Percentiles rank a stretch among this genome's conserved stretches.
These are phyloP conservation scores for Aspergillus quadrilineatus DNA, from an alignment of 2,329 filamentous ascomycete species.

Conservation along the genomic window DNA sequence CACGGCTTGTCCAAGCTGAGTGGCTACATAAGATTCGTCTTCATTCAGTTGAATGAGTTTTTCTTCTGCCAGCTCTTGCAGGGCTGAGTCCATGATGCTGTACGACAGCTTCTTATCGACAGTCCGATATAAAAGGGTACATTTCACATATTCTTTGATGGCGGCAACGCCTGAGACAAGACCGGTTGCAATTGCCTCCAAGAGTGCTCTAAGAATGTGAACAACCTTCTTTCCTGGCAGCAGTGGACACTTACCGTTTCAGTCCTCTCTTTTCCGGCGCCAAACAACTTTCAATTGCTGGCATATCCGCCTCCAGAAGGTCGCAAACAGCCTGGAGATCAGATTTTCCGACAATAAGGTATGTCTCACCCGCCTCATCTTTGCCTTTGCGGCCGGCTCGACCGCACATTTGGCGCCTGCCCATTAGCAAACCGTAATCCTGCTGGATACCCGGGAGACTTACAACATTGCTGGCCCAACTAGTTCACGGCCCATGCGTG, in stretches of 20 bases:
- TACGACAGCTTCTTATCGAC: constrained; percentile 52
- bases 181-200: constrained; percentile 69
- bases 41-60: constrained; percentile 56
- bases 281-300: constrained; percentile 67
- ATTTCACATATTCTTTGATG: constrained; percentile 66
- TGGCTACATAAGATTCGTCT: constrained; percentile 58
- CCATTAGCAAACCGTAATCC: constrained; percentile 22
- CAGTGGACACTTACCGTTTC: constrained; percentile 53
- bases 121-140: constrained; percentile 65
- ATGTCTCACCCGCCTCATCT: constrained; percentile 74
- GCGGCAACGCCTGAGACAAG: constrained; percentile 65
- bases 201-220: constrained; percentile 56
- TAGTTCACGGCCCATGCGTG: constrained; percentile 72
- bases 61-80: constrained; percentile 57
- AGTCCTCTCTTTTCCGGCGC: constrained; percentile 66
- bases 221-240: background rate
- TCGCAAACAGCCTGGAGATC: constrained; percentile 70
- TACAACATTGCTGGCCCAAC: constrained; percentile 75
- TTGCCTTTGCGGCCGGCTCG: constrained; percentile 76
- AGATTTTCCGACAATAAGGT: constrained; percentile 67
- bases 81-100: constrained; percentile 57
- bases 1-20: constrained; percentile 66
- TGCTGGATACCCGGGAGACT: constrained; percentile 14
- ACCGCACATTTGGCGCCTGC: constrained; percentile 70
- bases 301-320: constrained; percentile 70